Evolutionary conservation across 768 basidiomycete species (phyloP).

Genomic region (Pholiota molesta): DNA sequence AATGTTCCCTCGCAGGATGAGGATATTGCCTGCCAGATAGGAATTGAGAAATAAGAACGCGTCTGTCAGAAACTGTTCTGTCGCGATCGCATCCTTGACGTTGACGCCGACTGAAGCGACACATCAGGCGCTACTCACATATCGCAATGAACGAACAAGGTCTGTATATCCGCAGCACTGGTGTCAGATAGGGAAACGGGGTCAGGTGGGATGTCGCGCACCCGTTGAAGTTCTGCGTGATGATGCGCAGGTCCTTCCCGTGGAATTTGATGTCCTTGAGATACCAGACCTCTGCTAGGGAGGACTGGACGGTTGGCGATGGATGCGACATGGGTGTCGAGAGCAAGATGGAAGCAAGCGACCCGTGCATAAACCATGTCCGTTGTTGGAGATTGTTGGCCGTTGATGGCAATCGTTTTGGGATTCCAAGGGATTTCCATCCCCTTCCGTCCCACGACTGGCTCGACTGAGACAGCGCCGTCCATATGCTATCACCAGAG

Average conservation of each 20-base stretch:
- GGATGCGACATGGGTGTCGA: constrained; percentile 27
- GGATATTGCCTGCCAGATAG: constrained; percentile 74
- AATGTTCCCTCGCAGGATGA: constrained; percentile 85
- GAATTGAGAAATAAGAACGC: no score
- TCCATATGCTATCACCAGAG: not conserved
- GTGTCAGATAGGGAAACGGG: constrained; percentile 6
- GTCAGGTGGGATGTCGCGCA: constrained; percentile 35
- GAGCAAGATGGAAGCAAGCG: not conserved
- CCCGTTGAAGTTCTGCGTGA: constrained; percentile 88
- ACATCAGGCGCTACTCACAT: constrained; percentile 46
- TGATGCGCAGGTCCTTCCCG: constrained; percentile 52
- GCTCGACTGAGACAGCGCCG: not conserved
- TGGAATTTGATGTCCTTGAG: constrained; percentile 69
- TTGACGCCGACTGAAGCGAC: not conserved
- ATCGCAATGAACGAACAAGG: constrained; percentile 93
- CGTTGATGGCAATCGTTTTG: not conserved
- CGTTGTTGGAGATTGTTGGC: not conserved
- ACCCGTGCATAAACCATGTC: not conserved
- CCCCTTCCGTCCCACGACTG: not conserved
- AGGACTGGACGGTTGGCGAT: constrained; percentile 39
- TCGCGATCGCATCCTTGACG: not conserved
- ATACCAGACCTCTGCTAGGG: constrained; percentile 71
- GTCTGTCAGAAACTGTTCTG: not conserved
- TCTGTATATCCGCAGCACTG: constrained; percentile 37
- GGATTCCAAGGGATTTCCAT: no score